Evolutionary conservation across 2,329 filamentous ascomycete species (phyloP), one percentile per base, ranked within the genome.

Genomic region (Pestalotiopsis sp.): DNA sequence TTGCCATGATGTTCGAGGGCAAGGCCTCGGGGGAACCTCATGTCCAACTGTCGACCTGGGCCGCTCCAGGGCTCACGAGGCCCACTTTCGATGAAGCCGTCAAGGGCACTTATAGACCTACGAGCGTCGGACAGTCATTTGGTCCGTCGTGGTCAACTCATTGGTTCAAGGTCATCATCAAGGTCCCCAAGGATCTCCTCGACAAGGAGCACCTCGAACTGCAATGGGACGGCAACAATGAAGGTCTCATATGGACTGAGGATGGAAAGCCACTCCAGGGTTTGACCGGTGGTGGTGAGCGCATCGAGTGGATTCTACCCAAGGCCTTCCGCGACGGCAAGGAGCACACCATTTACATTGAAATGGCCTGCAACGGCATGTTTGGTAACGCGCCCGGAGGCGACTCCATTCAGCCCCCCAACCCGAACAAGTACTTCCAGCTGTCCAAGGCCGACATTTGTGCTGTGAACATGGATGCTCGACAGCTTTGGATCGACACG

Each of bases 291-390:
- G 92, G 92, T 67, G 93, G 93, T 56, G 96, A 99, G 77, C 88
- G 96, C 66, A 87, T 91, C 17, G 94, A 98, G 81, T 99, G 95
- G 95, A 90, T 97, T 69, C 85, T 99, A 59, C 95, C 96, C 9
- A 85, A 93, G 64, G 84, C 85, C 17, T 97, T 93, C 82, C 88
- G 93, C 70, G 93, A 97, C 79, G 95, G 94, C 66, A 90, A 95
- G 78, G 89, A 94, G 75, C 95, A 98, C 79, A 90, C 87, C 20
- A 93, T 99, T 75, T 99, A 98, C 80, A 91, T 99, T 72, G 96
- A 99, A 83, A 97, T 98, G 93, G 96, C 96, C 23, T 98, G 96
- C 82, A 99, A 99, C 80, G 91, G 92, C 80, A 98, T 98, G 95
- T 98, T 98, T 82, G 96, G 96, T 74, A 97, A 97, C 79, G 92